Evolutionary conservation across 257 asterid species (phyloP), one percentile per base, ranked within the genome.

Genomic region (Jacaranda mimosifolia): DNA sequence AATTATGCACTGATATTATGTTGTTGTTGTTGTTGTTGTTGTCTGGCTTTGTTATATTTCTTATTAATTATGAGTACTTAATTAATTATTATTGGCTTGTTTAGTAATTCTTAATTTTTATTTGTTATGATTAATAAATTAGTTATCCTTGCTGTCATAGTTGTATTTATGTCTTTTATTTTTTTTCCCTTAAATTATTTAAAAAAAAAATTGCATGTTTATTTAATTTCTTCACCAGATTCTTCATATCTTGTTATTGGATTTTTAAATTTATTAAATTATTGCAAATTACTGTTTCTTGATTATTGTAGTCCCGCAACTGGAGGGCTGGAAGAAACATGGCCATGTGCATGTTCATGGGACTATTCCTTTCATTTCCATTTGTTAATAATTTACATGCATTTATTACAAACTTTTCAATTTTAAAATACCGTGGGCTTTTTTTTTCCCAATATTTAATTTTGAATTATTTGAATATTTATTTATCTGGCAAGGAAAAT

Each of bases 341-440:
- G 63, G 68, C 89, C 96, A 92, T 90, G 97, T 92, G 97, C 83
- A 81, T 83, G 90, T 87, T 85, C 77, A 79, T 85, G 89, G 92
- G 80, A 79, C 73, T 85, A 78, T 81, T 82, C 81, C 89, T 83
- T 84, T 83, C 79, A 77, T 81, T 76, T 48, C 73, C 76, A 81
- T 77, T 68, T 49, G 51, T 77, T 79, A 43, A 69, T 80, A 53
- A 51, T 72, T 52, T 58, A 58, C 38, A 19, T 19, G 19, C 78
- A 62, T 78, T 79, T 60, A 73, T 72, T 81, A 38, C 70, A 26
- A 2, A 26, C 69, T 59, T 59, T 18, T 58, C 35, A 67, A 18
- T 18, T 19, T 59, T 46, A 0, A 58, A 51, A 26, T 12, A 0
- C 0, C 1, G 6, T 5, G 10, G 19, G 10, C 1, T 55, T 7